A percentile compares a stretch with the other conserved stretches of the same genome.
phyloP scores from a whole-genome alignment of 768 basidiomycete genomes.

The Tylopilus sp. region DNA sequence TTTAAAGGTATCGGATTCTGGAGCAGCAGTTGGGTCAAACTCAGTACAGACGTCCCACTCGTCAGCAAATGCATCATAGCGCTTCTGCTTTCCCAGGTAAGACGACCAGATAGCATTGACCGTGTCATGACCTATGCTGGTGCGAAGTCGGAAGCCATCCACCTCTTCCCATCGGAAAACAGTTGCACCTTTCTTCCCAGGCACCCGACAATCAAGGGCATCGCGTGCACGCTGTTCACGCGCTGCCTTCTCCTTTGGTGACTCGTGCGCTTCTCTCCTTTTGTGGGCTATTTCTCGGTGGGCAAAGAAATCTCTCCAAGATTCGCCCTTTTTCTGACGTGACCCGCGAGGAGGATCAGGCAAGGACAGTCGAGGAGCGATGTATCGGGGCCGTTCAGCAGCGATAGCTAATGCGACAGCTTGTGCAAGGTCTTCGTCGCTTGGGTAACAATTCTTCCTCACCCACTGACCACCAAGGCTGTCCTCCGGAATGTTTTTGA shows the following conservation, averaged over 20 bases:
- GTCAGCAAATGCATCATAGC: not conserved
- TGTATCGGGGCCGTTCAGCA: too few relatives aligned
- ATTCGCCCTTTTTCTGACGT: not conserved
- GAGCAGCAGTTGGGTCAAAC: not conserved
- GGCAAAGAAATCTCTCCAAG: not conserved
- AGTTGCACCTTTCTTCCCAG: not conserved
- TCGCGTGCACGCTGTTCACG: not conserved
- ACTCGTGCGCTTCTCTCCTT: not conserved
- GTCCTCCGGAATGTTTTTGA: not conserved
- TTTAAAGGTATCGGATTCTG: not conserved
- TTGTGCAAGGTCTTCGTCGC: not conserved
- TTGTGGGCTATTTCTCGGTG: not conserved
- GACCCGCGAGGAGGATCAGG: not conserved
- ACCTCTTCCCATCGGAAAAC: not conserved
- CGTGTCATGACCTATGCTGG: not conserved
- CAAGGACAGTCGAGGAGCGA: not conserved
- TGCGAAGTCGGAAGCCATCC: not conserved
- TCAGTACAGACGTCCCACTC: not conserved
- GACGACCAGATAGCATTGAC: not conserved
- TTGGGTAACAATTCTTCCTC: not conserved
- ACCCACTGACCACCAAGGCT: not conserved
- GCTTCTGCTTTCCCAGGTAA: not conserved
- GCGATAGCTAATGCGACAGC: not conserved
- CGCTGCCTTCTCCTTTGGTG: not conserved
- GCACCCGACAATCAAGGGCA: not conserved